Base-by-base conservation (phyloP, 2,329 filamentous ascomycete species). In the Fusarium papillatum region DNA sequence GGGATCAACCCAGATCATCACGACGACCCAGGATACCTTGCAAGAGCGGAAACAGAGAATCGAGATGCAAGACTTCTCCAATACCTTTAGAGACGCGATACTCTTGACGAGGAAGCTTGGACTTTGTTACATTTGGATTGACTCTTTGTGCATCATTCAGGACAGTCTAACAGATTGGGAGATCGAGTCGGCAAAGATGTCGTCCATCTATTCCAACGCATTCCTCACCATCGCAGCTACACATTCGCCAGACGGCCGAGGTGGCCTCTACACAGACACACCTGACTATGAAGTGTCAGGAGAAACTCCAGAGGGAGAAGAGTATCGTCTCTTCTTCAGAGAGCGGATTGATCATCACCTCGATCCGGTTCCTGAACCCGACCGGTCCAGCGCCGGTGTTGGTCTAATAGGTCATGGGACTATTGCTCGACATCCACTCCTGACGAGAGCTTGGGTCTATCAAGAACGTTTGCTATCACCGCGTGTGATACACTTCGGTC, bases 391-490 rank as follows among this genome's bases (percentile, higher is more conserved):
- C 11, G 5, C 26, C 10, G 29, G 43, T 16, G 8, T 26, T 16
- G 29, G 38, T 13, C 17, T 61, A 3, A 60, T 70, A 17, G 68
- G 68, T 7, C 55, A 70, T 10, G 63, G 62, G 14, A 70, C 68
- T 1, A 41, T 66, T 2, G 41, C 64, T 34, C 57, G 43, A 11
- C 59, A 72, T 68, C 77, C 75, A 7, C 64, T 79, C 9, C 53
- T 70, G 13, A 61, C 64, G 7, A 57, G 79, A 22, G 78, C 70
- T 1, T 81, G 80, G 79, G 70, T 72, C 1, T 73, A 78, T 29
- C 80, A 81, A 36, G 79, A 81, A 43, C 74, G 80, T 5, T 55
- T 78, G 2, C 66, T 81, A 5, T 73, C 79, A 0, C 71, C 76
- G 5, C 66, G 80, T 5, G 59, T 79, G 1, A 31, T 81, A 9